Evolutionary conservation across 371 early-diverging fungal genomes (phyloP), one percentile per base, ranked within the genome.

Genomic region (Nematocida ausubeli): DNA sequence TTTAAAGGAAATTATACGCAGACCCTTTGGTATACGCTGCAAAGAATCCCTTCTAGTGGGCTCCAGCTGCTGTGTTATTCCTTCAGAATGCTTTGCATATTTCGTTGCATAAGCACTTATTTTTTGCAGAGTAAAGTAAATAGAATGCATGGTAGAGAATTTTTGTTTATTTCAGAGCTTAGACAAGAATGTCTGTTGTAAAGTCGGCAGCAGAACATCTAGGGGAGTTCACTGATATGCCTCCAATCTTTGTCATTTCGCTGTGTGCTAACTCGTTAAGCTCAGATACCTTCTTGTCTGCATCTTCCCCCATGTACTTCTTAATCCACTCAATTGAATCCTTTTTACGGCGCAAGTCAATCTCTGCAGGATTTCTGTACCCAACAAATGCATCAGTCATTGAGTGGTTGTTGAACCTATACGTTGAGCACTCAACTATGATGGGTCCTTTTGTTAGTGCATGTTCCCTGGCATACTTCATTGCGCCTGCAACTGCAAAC

Each of bases 401-500:
- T 1, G 96, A 95, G 91, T 98, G 98, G 67, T 95, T 95, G 87
- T 96, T 95, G 86, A 94, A 94, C 70, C 98, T 92, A 89, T 96
- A 94, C 37, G 96, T 96, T 80, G 90, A 90, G 88, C 95, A 89
- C 88, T 98, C 96, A 86, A 96, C 87, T 56, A 98, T 90, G 64
- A 96, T 87, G 40, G 98, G 98, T 22, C 96, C 96, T 28, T 75
- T 81, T 22, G 72, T 54, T 3, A 78, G 35, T 4, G 84, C 80
- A 42, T 84, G 69, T 16, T 73, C 69, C 60, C 69, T 70, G 1
- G 83, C 69, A 57, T 54, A 83, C 71, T 69, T 51, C 3, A 85
- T 63, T 26, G 62, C 84, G 19, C 52, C 47, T 26, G 69, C 39
- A n/a, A 85, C 54, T 28, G 54, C 60, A 63, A 63, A 65, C 14